Evolutionary conservation across 495 filamentous ascomycete genomes (phyloP), one percentile per base, ranked within the genome.

Genomic region (Penicillium paxilli): DNA sequence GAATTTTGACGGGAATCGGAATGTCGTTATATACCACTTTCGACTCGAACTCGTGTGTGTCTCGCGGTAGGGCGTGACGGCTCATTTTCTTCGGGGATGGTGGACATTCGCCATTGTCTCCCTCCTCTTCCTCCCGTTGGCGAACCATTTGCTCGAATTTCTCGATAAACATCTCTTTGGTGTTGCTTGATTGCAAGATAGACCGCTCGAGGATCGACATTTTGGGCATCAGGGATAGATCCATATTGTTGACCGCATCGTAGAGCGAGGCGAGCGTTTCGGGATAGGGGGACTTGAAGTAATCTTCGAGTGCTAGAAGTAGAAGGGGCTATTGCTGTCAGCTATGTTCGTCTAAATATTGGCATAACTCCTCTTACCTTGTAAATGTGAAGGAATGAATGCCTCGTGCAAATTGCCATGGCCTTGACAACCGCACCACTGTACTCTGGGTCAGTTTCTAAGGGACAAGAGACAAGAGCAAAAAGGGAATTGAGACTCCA

Each of bases 381-480:
- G 72, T 98, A 98, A 51, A 98, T 98, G 70, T 98, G 93, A 47
- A 98, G 79, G 67, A 98, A 98, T n/a, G 94, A 92, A 75, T 98
- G 94, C 42, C 93, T 79, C 4, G 94, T 98, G 73, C 94, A 98
- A 58, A 98, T 97, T n/a, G 94, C 94, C 94, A 98, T 98, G 2
- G 94, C 92, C 72, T 97, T 98, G 24, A 97, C 92, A 24, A 96
- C 85, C 2, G 94, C 95, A 50, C 94, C 94, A 81, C 92, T 89
- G 51, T 26, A 12, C 11, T 10, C 20, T 22, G n/a, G 26, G 55
- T 28, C 10, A 35, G 5, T 5, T 40, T 23, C 21, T 16, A 5
- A 37, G 30, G 32, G 12, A 30, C 44, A 8, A 14, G 17, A 44
- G 17, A 48, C n/a, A n/a, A n/a, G 7, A 37, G 30, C 35, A 8